These are phyloP conservation scores for Hymenoscyphus fructigenus DNA, from an alignment of 2,329 filamentous ascomycete genomes.

Conservation along the genomic window DNA sequence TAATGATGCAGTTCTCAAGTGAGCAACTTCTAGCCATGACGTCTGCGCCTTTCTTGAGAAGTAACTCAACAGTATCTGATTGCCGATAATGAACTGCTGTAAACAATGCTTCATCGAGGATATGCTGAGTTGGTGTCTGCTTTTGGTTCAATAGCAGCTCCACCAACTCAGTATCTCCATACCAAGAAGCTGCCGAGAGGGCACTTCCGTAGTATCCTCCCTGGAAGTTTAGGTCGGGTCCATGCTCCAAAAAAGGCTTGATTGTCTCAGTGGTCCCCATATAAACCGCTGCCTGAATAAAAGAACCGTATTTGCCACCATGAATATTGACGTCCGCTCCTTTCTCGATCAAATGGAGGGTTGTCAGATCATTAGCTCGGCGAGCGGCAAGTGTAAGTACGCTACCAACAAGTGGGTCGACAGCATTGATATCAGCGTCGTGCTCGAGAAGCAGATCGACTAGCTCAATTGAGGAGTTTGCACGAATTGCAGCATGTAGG, in stretches of 20 bases:
- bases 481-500: neutral
- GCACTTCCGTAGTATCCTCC: constrained; percentile 5
- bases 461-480: neutral
- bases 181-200: neutral
- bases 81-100: constrained; percentile 4
- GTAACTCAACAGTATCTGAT: constrained; percentile 1
- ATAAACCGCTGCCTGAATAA: constrained; percentile 8
- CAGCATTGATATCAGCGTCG: constrained; percentile 4
- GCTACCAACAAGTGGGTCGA: neutral
- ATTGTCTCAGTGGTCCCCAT: neutral
- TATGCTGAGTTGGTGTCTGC: neutral
- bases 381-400: neutral
- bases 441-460: constrained; percentile 5
- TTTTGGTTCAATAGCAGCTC: constrained; percentile 1
- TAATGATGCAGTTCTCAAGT: constrained; percentile 1
- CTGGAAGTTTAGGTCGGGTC: constrained; percentile 4
- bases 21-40: neutral
- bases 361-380: neutral
- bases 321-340: constrained; percentile 5
- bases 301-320: constrained; percentile 5
- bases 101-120: constrained; percentile 5
- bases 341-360: constrained; percentile 6
- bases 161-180: neutral
- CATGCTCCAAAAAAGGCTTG: constrained; percentile 6
- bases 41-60: neutral